Base-by-base conservation (phyloP, 495 filamentous ascomycete genomes). In the Talaromyces borbonicus region DNA sequence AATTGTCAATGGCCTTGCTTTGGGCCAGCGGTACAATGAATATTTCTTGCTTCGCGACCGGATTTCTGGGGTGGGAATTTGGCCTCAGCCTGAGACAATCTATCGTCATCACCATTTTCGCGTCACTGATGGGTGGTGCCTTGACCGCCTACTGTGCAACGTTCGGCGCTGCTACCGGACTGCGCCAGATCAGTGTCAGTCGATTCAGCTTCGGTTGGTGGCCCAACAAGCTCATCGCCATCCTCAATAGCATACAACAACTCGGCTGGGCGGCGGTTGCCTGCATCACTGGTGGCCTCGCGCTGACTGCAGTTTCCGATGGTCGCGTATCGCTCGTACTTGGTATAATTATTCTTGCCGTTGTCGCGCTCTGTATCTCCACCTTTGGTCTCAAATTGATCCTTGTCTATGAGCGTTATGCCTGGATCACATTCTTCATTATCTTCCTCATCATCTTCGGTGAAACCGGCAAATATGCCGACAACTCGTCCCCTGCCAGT, bases 371-470 rank as follows among this genome's bases (percentile, higher is more conserved):
- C 26, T 43, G 77, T 32, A 69, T 83, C 49, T 74, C 73, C 8
- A 76, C 81, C 52, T 72, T 78, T 54, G 80, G 80, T 19, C 72
- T 77, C 43, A 63, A 64, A 3, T 65, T 73, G 1, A 68, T 84
- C 24, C 69, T 83, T 52, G 50, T 69, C 8, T 82, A 77, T 48
- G 78, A 81, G 62, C 70, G 74, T 33, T 83, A 69, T 44, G 75
- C 78, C 12, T 83, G 78, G 78, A 53, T 74, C 14, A 48, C 74
- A 18, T 73, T 73, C 54, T 67, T 78, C 52, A 52, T 73, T 48
- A 70, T 81, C 39, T 80, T 80, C 60, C 57, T 79, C 49, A 64
- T 80, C 53, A 72, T 81, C 44, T 71, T 71, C 35, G 75, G 70
- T 6, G 64, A 79, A 52, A 63, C 64, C 1, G 78, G 61, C 4